These are phyloP conservation scores for Xylariaceae sp. DNA, from an alignment of 2,329 filamentous ascomycete species.

Conservation along the genomic window DNA sequence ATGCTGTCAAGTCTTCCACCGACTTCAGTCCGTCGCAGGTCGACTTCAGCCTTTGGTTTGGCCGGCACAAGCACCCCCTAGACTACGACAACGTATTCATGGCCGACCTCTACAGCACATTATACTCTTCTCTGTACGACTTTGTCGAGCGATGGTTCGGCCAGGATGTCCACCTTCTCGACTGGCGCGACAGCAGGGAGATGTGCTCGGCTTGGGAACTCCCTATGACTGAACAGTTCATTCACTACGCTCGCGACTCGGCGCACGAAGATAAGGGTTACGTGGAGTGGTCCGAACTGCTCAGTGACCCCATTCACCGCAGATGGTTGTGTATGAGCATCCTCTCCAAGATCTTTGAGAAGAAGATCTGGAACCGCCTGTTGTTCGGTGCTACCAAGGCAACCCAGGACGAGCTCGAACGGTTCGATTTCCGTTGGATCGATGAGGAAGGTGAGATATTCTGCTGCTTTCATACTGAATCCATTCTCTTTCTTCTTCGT, in stretches of 20 bases:
- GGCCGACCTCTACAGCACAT: constrained; percentile 20
- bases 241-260: constrained; percentile 31
- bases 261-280: constrained; percentile 33
- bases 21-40: constrained; percentile 22
- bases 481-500: no score
- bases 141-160: constrained; percentile 30
- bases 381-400: constrained; percentile 37
- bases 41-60: constrained; percentile 20
- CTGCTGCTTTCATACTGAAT: no score
- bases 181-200: constrained; percentile 3
- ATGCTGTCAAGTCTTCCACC: not conserved
- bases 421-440: constrained; percentile 30
- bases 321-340: constrained; percentile 35
- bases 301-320: constrained; percentile 28
- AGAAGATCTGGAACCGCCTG: constrained; percentile 35
- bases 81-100: constrained; percentile 26
- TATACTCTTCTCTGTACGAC: constrained; percentile 24
- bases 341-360: constrained; percentile 36
- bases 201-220: constrained; percentile 22
- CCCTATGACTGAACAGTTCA: constrained; percentile 29
- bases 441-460: constrained; percentile 32
- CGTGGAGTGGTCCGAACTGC: constrained; percentile 34
- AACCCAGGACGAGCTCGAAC: constrained; percentile 26
- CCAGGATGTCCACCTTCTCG: constrained; percentile 12
- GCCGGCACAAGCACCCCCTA: constrained; percentile 13